Percentiles rank a stretch among this genome's conserved stretches.
Evolutionary conservation across 441 rosid species (phyloP).

Genomic region (Caryocar brasiliense): DNA sequence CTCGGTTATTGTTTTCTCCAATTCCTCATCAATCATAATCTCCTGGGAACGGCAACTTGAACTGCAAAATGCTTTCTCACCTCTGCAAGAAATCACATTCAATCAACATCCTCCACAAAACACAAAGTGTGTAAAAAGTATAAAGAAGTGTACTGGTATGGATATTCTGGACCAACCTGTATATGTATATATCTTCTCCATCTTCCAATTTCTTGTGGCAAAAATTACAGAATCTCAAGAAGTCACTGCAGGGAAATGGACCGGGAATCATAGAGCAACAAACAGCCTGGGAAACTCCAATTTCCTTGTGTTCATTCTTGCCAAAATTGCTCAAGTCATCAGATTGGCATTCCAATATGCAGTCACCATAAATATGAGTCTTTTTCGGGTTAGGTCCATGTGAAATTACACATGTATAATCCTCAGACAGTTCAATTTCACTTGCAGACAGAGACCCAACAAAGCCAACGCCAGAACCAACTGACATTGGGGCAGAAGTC

Average conservation of each 20-base stretch:
- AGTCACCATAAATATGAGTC: constrained; percentile 74
- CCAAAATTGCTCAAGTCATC: constrained; percentile 15
- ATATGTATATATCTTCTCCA: constrained; percentile 68
- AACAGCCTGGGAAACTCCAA: constrained; percentile 9
- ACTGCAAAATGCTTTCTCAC: constrained; percentile 83
- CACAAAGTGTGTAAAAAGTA: not conserved
- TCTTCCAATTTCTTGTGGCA: constrained; percentile 65
- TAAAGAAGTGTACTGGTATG: not conserved
- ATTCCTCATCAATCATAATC: constrained; percentile 52
- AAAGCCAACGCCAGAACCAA: constrained; percentile 19
- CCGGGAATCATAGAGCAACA: constrained; percentile 7
- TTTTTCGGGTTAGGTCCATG: constrained; percentile 80
- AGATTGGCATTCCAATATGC: constrained; percentile 50
- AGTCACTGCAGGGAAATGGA: constrained; percentile 23
- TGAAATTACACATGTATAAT: constrained; percentile 71
- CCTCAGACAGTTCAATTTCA: constrained; percentile 88
- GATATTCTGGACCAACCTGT: constrained; percentile 42
- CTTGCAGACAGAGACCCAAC: constrained; percentile 34
- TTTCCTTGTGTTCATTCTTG: constrained; percentile 15
- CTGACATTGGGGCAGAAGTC: constrained; percentile 11
- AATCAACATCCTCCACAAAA: not conserved
- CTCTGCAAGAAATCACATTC: constrained; percentile 37
- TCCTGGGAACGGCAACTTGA: constrained; percentile 46
- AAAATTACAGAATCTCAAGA: constrained; percentile 58
- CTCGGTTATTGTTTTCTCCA: constrained; percentile 24